Base-by-base conservation (phyloP, 1,284 basidiomycete genomes). In the Marasmius sp. region DNA sequence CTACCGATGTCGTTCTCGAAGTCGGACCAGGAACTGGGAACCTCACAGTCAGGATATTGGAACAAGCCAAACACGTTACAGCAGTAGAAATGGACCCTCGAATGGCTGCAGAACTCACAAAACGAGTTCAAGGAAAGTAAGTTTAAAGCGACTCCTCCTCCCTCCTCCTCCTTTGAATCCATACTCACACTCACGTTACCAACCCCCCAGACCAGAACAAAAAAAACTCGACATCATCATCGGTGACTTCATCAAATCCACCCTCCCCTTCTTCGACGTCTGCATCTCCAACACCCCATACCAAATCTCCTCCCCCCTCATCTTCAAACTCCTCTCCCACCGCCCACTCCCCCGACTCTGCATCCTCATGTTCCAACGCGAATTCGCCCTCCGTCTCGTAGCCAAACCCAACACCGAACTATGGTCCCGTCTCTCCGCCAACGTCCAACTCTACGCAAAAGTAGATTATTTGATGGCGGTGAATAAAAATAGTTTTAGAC, bases 231-330 rank as follows among this genome's bases (percentile, higher is more conserved):
- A 97, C 66, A 91, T 98, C 67, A 88, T 97, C 70, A 91, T 98
- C 59, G 97, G 96, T 59, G 96, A 99, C 76, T 98, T 98, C 72
- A 93, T 97, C 75, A 99, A 99, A 77, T 94, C 93, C 20, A 93
- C 95, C 48, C 81, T 99, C 20, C 97, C 97, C 4, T 98, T 97
- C 78, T 98, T 99, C 70, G 97, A 99, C 77, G 97, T 98, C 62
- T 98, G 96, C 82, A 99, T 99, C 74, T 95, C 93, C 70, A 99
- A 99, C 75, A 99, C 97, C 1, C 97, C 97, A 0, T 99, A 99
- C 78, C 97, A 98, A 76, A 99, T 99, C 67, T 99, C 97, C 1
- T 99, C 97, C 0, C 95, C 96, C 1, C 88, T 99, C 59, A 92
- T 98, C 57, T 99, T 99, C 84, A 94, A 95, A 67, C 86, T 99